These are phyloP conservation scores for Candida vaughaniae DNA, from an alignment of 805 yeast genomes.

Conservation along the genomic window DNA sequence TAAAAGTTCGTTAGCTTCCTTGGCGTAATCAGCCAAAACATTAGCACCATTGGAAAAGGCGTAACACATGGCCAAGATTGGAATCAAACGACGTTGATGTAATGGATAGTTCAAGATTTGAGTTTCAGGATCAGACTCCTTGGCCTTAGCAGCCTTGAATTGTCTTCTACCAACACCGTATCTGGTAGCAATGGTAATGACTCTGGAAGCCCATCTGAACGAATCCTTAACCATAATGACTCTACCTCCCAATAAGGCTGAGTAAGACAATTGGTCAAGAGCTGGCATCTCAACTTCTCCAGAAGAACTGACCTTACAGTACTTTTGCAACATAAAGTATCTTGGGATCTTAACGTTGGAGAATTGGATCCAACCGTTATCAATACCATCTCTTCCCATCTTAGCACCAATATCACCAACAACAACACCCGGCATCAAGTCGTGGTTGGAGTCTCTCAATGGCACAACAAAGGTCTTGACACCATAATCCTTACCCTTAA, in stretches of 20 bases:
- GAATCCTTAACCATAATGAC: constrained; percentile 46
- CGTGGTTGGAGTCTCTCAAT: constrained; percentile 43
- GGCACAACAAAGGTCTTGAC: constrained; percentile 48
- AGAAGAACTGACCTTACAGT: constrained; percentile 38
- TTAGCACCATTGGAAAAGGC: constrained; percentile 40
- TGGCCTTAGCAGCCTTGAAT: constrained; percentile 36
- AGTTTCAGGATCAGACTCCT: constrained; percentile 27
- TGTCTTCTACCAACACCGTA: constrained; percentile 48
- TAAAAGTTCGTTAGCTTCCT: constrained; percentile 30
- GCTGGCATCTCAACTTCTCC: constrained; percentile 44
- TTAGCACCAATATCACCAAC: constrained; percentile 48
- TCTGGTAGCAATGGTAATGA: constrained; percentile 42
- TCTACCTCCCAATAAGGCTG: constrained; percentile 45
- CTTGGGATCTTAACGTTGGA: constrained; percentile 44
- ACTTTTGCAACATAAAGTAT: constrained; percentile 46
- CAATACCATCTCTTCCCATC: constrained; percentile 51
- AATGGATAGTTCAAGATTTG: constrained; percentile 45
- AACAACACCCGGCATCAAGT: constrained; percentile 42
- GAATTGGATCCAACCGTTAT: constrained; percentile 50
- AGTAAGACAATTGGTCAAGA: constrained; percentile 44
- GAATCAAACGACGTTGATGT: constrained; percentile 46
- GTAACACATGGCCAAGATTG: constrained; percentile 42
- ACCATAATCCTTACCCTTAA: constrained; percentile 45
- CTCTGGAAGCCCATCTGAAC: constrained; percentile 42
- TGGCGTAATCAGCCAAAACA: constrained; percentile 37